Conservation (phyloP, 2,329 filamentous ascomycete species). For the Colletotrichum liriopes region DNA sequence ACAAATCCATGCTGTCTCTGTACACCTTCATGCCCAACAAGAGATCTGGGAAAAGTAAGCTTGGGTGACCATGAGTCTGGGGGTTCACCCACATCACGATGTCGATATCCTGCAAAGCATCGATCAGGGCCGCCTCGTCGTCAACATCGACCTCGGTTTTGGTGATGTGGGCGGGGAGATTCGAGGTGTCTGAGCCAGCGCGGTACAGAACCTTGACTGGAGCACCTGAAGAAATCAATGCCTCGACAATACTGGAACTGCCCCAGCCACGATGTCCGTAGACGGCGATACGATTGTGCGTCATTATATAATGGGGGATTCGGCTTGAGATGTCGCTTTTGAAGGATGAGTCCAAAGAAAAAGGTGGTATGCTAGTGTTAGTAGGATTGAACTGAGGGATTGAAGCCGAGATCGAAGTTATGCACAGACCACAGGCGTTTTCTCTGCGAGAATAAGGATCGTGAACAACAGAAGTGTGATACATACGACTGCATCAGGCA, state of each 20-base stretch:
- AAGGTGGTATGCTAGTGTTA: background rate
- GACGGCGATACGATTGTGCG: slow-evolving; percentile 49
- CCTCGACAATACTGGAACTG: slow-evolving; percentile 47
- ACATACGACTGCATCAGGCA: background rate
- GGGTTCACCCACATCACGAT: slow-evolving; percentile 24
- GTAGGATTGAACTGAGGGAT: background rate
- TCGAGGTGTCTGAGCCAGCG: slow-evolving; percentile 47
- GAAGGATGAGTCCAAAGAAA: no score
- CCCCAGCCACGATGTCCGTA: slow-evolving; percentile 50
- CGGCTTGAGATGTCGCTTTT: no score
- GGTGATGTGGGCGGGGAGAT: slow-evolving; percentile 34
- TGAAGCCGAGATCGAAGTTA: background rate
- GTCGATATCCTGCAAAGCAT: slow-evolving; percentile 28
- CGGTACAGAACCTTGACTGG: slow-evolving; percentile 48
- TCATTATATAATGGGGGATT: slow-evolving; percentile 28
- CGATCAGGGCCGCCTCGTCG: slow-evolving; percentile 16
- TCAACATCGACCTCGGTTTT: slow-evolving; percentile 29
- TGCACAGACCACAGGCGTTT: no score
- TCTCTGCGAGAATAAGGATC: no score
- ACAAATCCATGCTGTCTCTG: slow-evolving; percentile 47
- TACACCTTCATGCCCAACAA: slow-evolving; percentile 46
- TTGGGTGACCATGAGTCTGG: background rate
- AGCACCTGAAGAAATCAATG: slow-evolving; percentile 47
- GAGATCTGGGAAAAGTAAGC: slow-evolving; percentile 32
- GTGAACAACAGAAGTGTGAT: background rate